Percentiles rank a stretch among this genome's conserved stretches.
These are phyloP conservation scores for Endocarpon pusillum DNA, from an alignment of 495 filamentous ascomycete species.

Conservation along the genomic window DNA sequence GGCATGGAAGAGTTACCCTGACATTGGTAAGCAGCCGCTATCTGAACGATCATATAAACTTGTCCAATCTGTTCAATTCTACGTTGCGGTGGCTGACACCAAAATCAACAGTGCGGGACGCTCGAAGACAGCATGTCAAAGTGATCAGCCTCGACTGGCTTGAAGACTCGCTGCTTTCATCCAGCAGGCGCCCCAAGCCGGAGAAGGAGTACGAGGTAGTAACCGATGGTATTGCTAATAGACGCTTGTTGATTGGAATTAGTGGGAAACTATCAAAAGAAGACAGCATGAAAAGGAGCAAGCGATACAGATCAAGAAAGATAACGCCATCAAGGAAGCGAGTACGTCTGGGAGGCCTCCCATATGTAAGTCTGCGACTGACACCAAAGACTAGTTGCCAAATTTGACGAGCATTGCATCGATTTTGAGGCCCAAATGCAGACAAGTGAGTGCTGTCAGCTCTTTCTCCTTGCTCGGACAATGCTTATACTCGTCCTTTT, in stretches of 20 bases:
- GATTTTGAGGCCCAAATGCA: too few species aligned
- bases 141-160: constrained; percentile 50
- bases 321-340: constrained; percentile 6
- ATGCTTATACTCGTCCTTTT: too few species aligned
- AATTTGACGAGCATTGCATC: background rate
- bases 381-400: background rate
- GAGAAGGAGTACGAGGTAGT: constrained; percentile 29
- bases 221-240: too few species aligned
- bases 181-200: constrained; percentile 13
- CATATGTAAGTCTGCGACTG: background rate
- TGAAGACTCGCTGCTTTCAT: constrained; percentile 29
- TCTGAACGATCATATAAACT: constrained; percentile 1
- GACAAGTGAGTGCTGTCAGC: too few species aligned
- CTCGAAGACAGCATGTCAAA: constrained; percentile 20
- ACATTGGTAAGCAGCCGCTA: constrained; percentile 22
- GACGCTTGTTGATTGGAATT: too few species aligned
- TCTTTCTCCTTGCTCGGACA: too few species aligned
- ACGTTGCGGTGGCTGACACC: background rate
- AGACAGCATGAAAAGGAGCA: constrained; percentile 10
- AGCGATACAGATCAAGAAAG: constrained; percentile 8
- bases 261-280: constrained; percentile 12
- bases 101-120: constrained; percentile 23
- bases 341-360: constrained; percentile 3
- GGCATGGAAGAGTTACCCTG: constrained; percentile 27
- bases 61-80: background rate